Percentiles rank a stretch among this genome's conserved stretches.
These are phyloP conservation scores for Tetrastigma voinierianum DNA, from an alignment of 164 flowering plant genomes.

Conservation along the genomic window DNA sequence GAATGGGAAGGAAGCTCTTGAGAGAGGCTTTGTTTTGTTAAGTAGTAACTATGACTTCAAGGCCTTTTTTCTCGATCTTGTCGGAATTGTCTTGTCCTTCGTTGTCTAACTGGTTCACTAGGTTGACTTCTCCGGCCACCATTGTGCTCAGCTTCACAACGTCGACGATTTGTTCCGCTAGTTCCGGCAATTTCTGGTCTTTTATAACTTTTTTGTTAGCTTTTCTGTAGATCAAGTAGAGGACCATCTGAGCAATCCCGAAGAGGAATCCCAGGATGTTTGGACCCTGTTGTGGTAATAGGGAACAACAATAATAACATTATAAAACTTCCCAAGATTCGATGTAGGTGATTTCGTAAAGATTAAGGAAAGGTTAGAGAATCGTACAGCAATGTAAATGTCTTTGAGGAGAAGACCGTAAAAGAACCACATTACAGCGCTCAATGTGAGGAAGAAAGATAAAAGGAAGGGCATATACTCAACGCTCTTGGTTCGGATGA, in stretches of 20 bases:
- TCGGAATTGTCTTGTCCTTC: neutral
- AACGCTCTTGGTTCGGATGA: constrained; percentile 66
- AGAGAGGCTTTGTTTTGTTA: too few relatives aligned
- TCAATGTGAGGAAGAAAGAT: constrained; percentile 61
- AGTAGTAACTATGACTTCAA: too few relatives aligned
- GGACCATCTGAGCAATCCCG: constrained; percentile 59
- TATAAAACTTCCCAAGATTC: neutral
- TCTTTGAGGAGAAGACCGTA: constrained; percentile 63
- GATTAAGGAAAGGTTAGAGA: neutral
- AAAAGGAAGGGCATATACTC: constrained; percentile 75
- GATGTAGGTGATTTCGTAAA: neutral
- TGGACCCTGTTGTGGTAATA: constrained; percentile 38
- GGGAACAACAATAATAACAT: neutral
- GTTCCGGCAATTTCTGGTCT: constrained; percentile 14
- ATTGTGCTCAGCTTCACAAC: constrained; percentile 22
- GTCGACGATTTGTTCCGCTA: constrained; percentile 30
- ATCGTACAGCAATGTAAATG: constrained; percentile 55
- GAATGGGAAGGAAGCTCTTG: too few relatives aligned
- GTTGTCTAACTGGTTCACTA: constrained; percentile 3
- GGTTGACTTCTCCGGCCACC: constrained; percentile 26
- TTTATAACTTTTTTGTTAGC: constrained; percentile 12
- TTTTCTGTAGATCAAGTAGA: constrained; percentile 52
- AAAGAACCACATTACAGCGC: constrained; percentile 72
- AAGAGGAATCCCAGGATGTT: constrained; percentile 62
- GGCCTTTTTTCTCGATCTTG: too few relatives aligned